Evolutionary conservation across 2,329 filamentous ascomycete species (phyloP).

Genomic region (Eurotiales sp.): DNA sequence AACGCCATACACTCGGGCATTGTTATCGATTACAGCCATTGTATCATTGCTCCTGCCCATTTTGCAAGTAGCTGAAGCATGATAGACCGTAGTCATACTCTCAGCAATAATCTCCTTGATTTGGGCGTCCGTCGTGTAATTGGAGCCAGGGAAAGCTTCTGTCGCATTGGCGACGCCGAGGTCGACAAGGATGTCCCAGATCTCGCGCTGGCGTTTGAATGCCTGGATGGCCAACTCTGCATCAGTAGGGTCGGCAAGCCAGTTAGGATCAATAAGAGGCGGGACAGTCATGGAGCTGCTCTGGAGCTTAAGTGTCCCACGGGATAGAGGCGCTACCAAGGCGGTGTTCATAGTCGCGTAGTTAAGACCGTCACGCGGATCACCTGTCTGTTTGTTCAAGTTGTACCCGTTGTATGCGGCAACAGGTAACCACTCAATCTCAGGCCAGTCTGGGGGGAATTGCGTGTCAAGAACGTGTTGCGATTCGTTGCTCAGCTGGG

Average conservation of each 20-base stretch:
- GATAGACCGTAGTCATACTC: constrained; percentile 31
- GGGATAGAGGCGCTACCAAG: constrained; percentile 40
- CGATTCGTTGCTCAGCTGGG: constrained; percentile 18
- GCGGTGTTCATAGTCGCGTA: constrained; percentile 31
- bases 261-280: constrained; percentile 48
- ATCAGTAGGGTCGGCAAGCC: constrained; percentile 43
- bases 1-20: constrained; percentile 28
- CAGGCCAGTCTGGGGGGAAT: constrained; percentile 37
- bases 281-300: constrained; percentile 31
- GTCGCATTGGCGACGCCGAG: constrained; percentile 28
- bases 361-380: constrained; percentile 30
- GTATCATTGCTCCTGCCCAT: constrained; percentile 32
- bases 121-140: constrained; percentile 40
- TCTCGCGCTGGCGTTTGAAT: constrained; percentile 42
- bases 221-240: constrained; percentile 42
- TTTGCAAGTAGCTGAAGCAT: constrained; percentile 33
- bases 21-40: constrained; percentile 31
- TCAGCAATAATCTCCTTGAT: constrained; percentile 36
- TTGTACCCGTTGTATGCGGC: constrained; percentile 28
- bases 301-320: constrained; percentile 44
- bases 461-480: constrained; percentile 20
- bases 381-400: constrained; percentile 20
- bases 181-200: constrained; percentile 29
- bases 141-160: constrained; percentile 37
- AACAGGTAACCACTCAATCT: constrained; percentile 32